phyloP scores from a whole-genome alignment of 495 filamentous ascomycete genomes.

The Daldinia childiae region DNA sequence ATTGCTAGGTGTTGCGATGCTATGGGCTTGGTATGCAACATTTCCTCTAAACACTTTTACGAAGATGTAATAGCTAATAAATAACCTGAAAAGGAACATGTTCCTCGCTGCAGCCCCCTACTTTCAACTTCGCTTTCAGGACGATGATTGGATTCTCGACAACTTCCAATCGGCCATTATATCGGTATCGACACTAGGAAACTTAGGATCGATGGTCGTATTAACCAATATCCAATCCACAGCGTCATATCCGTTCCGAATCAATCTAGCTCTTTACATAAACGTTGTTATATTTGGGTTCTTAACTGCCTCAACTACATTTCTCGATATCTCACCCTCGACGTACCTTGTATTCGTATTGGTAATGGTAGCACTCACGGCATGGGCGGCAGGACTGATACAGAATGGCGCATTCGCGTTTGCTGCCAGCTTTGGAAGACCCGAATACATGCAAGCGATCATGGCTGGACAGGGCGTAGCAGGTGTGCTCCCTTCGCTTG shows the following conservation, averaged over 20 bases:
- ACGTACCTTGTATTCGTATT: slow-evolving; percentile 85
- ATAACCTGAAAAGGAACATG: slow-evolving; percentile 81
- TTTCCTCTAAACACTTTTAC: slow-evolving; percentile 1
- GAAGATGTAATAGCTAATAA: slow-evolving; percentile 4
- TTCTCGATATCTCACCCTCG: slow-evolving; percentile 65
- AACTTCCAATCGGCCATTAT: slow-evolving; percentile 91
- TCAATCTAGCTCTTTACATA: slow-evolving; percentile 75
- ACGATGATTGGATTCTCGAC: slow-evolving; percentile 71
- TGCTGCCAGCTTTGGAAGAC: slow-evolving; percentile 80
- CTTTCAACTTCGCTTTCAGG: slow-evolving; percentile 84
- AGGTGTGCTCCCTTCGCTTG: slow-evolving; percentile 88
- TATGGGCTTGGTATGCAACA: slow-evolving; percentile 88
- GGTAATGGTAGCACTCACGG: slow-evolving; percentile 79
- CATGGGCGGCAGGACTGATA: slow-evolving; percentile 81
- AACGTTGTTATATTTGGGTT: slow-evolving; percentile 77
- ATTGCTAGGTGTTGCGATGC: slow-evolving; percentile 89
- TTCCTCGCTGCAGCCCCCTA: slow-evolving; percentile 95
- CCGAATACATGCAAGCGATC: slow-evolving; percentile 92
- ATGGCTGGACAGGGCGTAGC: slow-evolving; percentile 96
- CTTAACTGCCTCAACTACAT: slow-evolving; percentile 80
- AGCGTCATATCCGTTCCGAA: slow-evolving; percentile 85
- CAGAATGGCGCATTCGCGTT: slow-evolving; percentile 97
- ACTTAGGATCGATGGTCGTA: slow-evolving; percentile 74
- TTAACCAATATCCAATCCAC: slow-evolving; percentile 80
- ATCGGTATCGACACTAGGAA: slow-evolving; percentile 84